A percentile compares a stretch with the other conserved stretches of the same genome.
Conservation (phyloP, 345 rosid genomes). For the Brassica incana region DNA sequence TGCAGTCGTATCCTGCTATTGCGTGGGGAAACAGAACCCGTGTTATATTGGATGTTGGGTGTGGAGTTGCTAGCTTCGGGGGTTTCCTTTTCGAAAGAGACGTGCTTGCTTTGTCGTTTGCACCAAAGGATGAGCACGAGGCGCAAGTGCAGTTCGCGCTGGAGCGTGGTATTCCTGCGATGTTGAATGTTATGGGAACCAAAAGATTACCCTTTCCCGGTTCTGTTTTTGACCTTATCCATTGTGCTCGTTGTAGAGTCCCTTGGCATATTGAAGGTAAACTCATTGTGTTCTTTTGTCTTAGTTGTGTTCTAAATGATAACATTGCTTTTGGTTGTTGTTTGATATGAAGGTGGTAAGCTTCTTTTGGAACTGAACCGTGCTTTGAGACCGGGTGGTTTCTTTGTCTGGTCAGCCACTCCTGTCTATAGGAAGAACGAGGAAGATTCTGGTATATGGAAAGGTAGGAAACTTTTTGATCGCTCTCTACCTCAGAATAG, state of each 20-base stretch:
- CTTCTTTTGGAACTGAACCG: conserved; percentile 94
- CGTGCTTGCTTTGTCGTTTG: conserved; percentile 82
- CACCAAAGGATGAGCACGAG: conserved; percentile 95
- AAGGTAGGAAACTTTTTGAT: conserved; percentile 48
- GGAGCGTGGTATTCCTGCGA: conserved; percentile 89
- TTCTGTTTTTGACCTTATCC: conserved; percentile 72
- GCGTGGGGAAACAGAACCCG: conserved; percentile 78
- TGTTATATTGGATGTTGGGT: conserved; percentile 85
- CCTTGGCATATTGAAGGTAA: conserved; percentile 95
- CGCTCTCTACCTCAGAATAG: background rate
- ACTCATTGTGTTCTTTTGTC: background rate
- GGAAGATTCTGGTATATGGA: conserved; percentile 87
- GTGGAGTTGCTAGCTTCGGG: conserved; percentile 95
- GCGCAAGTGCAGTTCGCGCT: conserved; percentile 92
- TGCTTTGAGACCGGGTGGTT: conserved; percentile 87
- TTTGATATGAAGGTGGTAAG: conserved; percentile 65
- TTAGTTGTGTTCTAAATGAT: background rate
- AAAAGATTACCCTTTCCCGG: conserved; percentile 80
- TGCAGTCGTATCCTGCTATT: conserved; percentile 62
- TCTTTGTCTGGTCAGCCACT: conserved; percentile 97
- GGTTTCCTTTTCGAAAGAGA: conserved; percentile 84
- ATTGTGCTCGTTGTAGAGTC: conserved; percentile 94
- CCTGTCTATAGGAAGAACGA: conserved; percentile 78
- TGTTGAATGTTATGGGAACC: conserved; percentile 84
- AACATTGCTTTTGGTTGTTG: conserved; percentile 9